phyloP scores from a whole-genome alignment of 2,329 filamentous ascomycete genomes.

The Neurospora sp. region DNA sequence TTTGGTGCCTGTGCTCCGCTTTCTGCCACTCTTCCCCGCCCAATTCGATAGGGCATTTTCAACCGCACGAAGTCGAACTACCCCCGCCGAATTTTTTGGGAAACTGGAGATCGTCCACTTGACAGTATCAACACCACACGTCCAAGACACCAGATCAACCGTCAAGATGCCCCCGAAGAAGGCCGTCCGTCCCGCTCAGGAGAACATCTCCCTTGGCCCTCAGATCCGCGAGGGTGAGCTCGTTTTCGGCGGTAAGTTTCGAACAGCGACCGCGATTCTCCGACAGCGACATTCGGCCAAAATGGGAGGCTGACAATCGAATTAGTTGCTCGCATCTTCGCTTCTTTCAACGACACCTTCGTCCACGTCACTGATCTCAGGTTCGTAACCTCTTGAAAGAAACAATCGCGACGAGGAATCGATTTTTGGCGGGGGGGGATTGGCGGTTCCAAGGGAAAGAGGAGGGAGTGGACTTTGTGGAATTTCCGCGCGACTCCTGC shows the following conservation, averaged over 20 bases:
- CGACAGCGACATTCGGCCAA: not conserved
- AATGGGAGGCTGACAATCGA: not conserved
- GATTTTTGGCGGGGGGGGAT: not conserved
- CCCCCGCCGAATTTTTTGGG: constrained; percentile 13
- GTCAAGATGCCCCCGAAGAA: constrained; percentile 91
- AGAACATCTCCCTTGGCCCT: constrained; percentile 98
- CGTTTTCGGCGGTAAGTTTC: constrained; percentile 64
- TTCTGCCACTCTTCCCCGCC: constrained; percentile 19
- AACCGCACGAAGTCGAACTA: constrained; percentile 12
- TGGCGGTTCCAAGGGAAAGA: constrained; percentile 4
- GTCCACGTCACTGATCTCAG: constrained; percentile 99
- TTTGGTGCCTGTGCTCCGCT: constrained; percentile 5
- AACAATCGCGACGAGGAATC: not conserved
- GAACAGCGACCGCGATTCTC: not conserved
- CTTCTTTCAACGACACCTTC: constrained; percentile 87
- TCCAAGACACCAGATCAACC: constrained; percentile 20
- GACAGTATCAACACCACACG: constrained; percentile 20
- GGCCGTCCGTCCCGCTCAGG: constrained; percentile 70
- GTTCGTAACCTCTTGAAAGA: constrained; percentile 40
- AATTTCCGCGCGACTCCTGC: not conserved
- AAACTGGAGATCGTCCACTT: constrained; percentile 12
- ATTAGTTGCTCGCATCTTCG: constrained; percentile 81
- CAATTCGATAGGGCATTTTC: constrained; percentile 15
- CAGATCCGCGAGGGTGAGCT: constrained; percentile 84
- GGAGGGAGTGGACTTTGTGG: not conserved